These are phyloP conservation scores for Sherardia arvensis DNA, from an alignment of 257 asterid genomes.

Conservation along the genomic window DNA sequence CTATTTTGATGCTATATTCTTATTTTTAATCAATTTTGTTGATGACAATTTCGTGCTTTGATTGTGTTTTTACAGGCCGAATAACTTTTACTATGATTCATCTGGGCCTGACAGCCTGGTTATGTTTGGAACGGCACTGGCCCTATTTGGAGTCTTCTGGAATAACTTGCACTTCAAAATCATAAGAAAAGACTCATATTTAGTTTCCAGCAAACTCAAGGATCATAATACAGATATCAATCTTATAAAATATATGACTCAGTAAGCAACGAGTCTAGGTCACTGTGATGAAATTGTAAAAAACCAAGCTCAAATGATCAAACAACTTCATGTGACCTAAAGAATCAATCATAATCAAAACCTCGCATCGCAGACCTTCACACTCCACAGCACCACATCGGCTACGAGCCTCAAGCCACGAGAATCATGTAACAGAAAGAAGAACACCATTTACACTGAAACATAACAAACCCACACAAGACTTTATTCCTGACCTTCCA, in stretches of 20 bases:
- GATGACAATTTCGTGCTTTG: no score
- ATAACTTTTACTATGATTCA: no score
- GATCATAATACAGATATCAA: background rate
- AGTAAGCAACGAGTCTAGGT: background rate
- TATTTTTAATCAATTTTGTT: no score
- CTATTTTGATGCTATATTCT: no score
- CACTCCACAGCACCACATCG: background rate
- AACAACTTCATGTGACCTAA: background rate
- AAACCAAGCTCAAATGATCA: background rate
- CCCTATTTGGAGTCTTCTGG: no score
- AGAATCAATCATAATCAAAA: constrained; percentile 1
- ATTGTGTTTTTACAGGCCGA: no score
- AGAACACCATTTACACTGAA: background rate
- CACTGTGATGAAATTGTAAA: background rate
- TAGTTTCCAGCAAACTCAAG: no score
- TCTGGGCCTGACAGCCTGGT: no score
- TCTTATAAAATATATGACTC: background rate
- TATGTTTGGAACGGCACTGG: no score
- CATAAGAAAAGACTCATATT: no score
- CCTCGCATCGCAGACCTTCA: background rate
- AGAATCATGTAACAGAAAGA: background rate
- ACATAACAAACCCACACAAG: background rate
- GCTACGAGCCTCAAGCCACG: background rate
- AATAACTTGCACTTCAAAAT: no score
- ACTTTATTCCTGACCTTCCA: background rate